These are phyloP conservation scores for Amanita polypyramis DNA, from an alignment of 768 basidiomycete species.

Conservation along the genomic window DNA sequence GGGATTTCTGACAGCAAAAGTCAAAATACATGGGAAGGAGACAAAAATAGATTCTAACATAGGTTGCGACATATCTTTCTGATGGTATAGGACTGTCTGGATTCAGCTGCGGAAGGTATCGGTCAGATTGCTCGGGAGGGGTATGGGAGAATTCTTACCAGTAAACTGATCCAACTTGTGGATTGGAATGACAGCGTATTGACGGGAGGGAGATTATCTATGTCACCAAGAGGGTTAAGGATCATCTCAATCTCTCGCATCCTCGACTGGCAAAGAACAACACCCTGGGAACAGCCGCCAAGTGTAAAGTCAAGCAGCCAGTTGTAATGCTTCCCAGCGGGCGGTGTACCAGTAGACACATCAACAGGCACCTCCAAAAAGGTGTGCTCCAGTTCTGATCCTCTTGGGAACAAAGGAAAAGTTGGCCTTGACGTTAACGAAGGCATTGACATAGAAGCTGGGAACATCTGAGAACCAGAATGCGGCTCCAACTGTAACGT, in stretches of 20 bases:
- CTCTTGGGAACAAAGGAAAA: slow-evolving; percentile 39
- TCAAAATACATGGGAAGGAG: background rate
- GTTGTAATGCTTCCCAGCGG: slow-evolving; percentile 22
- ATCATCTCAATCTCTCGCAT: slow-evolving; percentile 65
- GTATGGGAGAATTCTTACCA: slow-evolving; percentile 28
- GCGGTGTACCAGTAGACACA: slow-evolving; percentile 8
- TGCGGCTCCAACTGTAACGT: slow-evolving; percentile 33
- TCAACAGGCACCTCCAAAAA: slow-evolving; percentile 34
- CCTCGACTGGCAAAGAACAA: slow-evolving; percentile 65
- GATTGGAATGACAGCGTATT: slow-evolving; percentile 36
- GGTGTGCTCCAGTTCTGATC: slow-evolving; percentile 36
- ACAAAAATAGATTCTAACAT: slow-evolving; percentile 33
- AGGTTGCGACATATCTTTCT: slow-evolving; percentile 57
- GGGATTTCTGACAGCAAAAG: slow-evolving; percentile 40
- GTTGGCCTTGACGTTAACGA: slow-evolving; percentile 37
- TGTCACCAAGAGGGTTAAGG: slow-evolving; percentile 43
- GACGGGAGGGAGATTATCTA: slow-evolving; percentile 30
- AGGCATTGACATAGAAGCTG: slow-evolving; percentile 34
- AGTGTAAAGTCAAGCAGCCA: slow-evolving; percentile 73
- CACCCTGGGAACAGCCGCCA: slow-evolving; percentile 37
- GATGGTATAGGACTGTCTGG: slow-evolving; percentile 33
- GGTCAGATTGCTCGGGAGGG: background rate
- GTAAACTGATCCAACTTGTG: slow-evolving; percentile 56
- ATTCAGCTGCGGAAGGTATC: slow-evolving; percentile 35
- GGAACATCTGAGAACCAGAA: slow-evolving; percentile 27